phyloP scores from a whole-genome alignment of 495 filamentous ascomycete genomes.

The Glarea lozoyensis region DNA sequence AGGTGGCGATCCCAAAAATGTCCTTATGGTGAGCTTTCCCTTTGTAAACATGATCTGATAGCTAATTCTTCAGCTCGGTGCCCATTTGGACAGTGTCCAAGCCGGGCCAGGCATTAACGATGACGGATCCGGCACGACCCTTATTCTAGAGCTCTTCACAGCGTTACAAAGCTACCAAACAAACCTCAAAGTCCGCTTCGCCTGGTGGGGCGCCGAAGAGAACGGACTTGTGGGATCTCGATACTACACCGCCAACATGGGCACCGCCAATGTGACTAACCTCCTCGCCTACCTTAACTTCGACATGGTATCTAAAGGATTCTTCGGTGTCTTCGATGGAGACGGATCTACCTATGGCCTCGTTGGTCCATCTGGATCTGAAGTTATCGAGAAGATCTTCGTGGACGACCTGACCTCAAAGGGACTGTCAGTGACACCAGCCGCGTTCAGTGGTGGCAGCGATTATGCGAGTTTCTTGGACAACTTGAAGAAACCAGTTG shows the following conservation, averaged over 20 bases:
- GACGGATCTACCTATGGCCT: constrained; percentile 28
- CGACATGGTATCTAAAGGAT: constrained; percentile 34
- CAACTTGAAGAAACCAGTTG: constrained; percentile 25
- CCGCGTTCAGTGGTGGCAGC: constrained; percentile 28
- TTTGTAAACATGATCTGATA: constrained; percentile 5
- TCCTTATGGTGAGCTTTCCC: constrained; percentile 34
- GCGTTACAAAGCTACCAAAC: constrained; percentile 24
- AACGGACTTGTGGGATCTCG: constrained; percentile 28
- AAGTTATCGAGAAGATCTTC: constrained; percentile 28
- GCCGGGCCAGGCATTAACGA: constrained; percentile 35
- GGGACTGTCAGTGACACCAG: constrained; percentile 25
- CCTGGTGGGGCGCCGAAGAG: constrained; percentile 39
- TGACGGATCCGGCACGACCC: constrained; percentile 29
- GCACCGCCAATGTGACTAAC: constrained; percentile 24
- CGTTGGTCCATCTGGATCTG: constrained; percentile 22
- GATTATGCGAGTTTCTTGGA: constrained; percentile 36
- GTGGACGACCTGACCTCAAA: constrained; percentile 24
- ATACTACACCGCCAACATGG: constrained; percentile 28
- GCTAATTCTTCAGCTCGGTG: not conserved
- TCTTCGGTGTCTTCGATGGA: constrained; percentile 30
- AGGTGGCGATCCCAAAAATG: constrained; percentile 27
- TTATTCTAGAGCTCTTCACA: constrained; percentile 30
- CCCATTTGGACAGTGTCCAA: constrained; percentile 28
- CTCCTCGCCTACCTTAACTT: constrained; percentile 38
- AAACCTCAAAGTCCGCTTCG: constrained; percentile 33